phyloP scores from a whole-genome alignment of 257 asterid species.

The Petunia secreta region DNA sequence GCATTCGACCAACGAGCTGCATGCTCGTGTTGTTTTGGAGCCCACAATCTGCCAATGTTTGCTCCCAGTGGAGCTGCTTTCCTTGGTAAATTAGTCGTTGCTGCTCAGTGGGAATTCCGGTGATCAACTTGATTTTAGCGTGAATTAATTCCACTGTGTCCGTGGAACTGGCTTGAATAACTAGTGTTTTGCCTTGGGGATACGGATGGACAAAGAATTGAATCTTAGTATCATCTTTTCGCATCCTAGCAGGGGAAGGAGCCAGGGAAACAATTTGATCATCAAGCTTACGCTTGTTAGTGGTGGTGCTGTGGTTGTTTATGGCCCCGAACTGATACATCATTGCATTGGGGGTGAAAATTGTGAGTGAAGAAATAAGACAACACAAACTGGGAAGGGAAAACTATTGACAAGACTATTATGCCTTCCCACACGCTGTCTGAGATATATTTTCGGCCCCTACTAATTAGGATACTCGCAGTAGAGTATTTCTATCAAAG shows the following conservation, averaged over 20 bases:
- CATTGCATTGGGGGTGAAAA: no score
- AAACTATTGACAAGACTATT: no score
- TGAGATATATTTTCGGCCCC: no score
- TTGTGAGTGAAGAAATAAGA: no score
- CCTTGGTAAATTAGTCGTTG: constrained; percentile 65
- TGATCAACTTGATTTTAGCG: constrained; percentile 46
- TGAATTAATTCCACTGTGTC: constrained; percentile 62
- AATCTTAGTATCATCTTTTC: constrained; percentile 59
- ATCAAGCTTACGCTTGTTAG: constrained; percentile 68
- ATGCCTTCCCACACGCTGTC: no score
- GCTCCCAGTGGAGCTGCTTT: constrained; percentile 70
- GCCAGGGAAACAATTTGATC: constrained; percentile 21
- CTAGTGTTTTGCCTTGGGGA: constrained; percentile 54
- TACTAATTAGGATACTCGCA: no score
- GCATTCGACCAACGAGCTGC: constrained; percentile 67
- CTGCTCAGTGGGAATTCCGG: constrained; percentile 71
- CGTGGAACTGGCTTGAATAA: constrained; percentile 50
- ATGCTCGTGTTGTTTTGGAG: constrained; percentile 60
- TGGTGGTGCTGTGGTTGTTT: neutral
- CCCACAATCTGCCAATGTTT: constrained; percentile 53
- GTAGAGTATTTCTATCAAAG: no score
- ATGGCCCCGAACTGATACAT: no score
- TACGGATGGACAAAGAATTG: constrained; percentile 80
- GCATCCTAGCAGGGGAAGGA: constrained; percentile 44
- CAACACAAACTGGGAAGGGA: no score